Base-by-base conservation (phyloP, 768 basidiomycete species). In the Dacryopinax primogenitus region DNA sequence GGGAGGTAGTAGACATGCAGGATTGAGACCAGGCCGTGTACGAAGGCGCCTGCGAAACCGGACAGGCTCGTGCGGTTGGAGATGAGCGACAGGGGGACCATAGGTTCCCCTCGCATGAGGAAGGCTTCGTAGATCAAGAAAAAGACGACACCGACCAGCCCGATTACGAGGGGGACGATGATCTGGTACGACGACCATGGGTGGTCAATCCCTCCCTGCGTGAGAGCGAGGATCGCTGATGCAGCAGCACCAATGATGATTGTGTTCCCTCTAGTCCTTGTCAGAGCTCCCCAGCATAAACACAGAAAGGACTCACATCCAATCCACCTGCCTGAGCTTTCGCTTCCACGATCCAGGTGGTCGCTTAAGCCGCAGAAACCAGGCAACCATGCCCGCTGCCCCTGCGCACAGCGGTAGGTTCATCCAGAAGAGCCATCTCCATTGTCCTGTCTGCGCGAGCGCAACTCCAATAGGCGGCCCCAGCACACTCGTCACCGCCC, bases 161-260 rank as follows among this genome's bases (percentile, higher is more conserved):
- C 81, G 28, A 77, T 30, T 35, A 77, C 65, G 6, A 82, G 72
- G 0, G 82, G 79, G 0, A 73, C 74, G 23, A 83, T 70, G 3
- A 81, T 76, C 0, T 68, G 71, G n/a, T 66, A 68, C 0, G 78
- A 79, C 3, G 68, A 64, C 82, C 82, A 83, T 0, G 77, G 67
- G 63, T 74, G 78, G 1, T 69, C 67, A 4, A 75, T 71, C 6
- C 82, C 82, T 1, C 77, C 82, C 79, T 7, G 79, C 76, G 62
- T 79, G 64, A n/a, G 71, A 75, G 37, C 79, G 68, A 13, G 73
- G 69, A 32, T 18, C 36, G 78, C 79, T 7, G 77, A 76, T 18
- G 80, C 79, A 37, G 72, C 75, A 58, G 72, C 67, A n/a, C 66
- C 71, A 58, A 71, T 64, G 45, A 73, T 68, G 37, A 73, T 26